These are phyloP conservation scores for Ceraceosorus guamensis DNA, from an alignment of 1,284 basidiomycete species.

Conservation along the genomic window DNA sequence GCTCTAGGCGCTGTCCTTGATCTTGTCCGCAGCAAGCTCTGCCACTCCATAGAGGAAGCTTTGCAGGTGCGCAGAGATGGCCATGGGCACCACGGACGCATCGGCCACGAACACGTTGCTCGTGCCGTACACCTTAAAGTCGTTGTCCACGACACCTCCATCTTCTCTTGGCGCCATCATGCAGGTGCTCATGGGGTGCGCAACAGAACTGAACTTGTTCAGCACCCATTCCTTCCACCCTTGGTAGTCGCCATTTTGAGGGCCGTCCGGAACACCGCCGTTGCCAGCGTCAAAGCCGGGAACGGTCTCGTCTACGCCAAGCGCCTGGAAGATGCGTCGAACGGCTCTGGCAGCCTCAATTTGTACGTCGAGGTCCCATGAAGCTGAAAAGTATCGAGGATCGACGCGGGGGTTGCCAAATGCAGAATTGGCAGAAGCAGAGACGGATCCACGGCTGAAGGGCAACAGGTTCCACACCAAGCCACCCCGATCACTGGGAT, in stretches of 20 bases:
- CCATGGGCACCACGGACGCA: constrained; percentile 29
- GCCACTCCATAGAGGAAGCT: constrained; percentile 31
- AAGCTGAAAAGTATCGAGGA: constrained; percentile 36
- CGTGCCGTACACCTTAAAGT: constrained; percentile 48
- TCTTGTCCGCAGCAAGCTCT: constrained; percentile 26
- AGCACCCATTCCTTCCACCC: constrained; percentile 49
- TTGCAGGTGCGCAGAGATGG: constrained; percentile 31
- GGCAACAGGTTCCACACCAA: constrained; percentile 1
- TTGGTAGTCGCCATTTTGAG: constrained; percentile 29
- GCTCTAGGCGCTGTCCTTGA: neutral
- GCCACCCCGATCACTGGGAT: neutral
- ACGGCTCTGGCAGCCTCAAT: constrained; percentile 38
- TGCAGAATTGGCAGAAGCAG: neutral
- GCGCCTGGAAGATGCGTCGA: constrained; percentile 38
- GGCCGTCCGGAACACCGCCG: constrained; percentile 38
- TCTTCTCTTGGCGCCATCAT: constrained; percentile 59
- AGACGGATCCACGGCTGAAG: constrained; percentile 7
- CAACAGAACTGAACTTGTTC: constrained; percentile 50
- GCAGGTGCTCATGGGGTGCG: constrained; percentile 59
- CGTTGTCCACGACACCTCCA: constrained; percentile 54
- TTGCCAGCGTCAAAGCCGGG: constrained; percentile 43
- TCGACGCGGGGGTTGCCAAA: constrained; percentile 4
- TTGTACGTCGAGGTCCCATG: constrained; percentile 48
- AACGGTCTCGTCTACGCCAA: constrained; percentile 41
- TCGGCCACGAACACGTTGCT: constrained; percentile 36